Base-by-base conservation (phyloP, 2,329 filamentous ascomycete species). In the Emergomyces orientalis region DNA sequence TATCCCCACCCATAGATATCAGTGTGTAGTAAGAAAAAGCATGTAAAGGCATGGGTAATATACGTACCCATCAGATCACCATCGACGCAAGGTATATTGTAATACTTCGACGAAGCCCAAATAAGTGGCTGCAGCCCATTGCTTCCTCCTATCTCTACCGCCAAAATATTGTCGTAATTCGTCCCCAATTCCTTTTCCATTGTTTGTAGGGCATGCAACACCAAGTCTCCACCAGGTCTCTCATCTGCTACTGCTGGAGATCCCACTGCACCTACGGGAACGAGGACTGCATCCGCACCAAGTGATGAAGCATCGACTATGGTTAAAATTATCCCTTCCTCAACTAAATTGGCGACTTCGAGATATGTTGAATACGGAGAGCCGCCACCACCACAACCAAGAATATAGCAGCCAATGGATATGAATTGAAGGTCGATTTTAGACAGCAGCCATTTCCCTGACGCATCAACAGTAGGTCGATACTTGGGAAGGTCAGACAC, bases 51-150 rank as follows among this genome's bases (percentile, higher is more conserved):
- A 75, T 76, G 2, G 25, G n/a, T 43, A 57, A 82, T 78, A 3
- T 77, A 4, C 76, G 63, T 78, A 79, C 78, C 79, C 79, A 81
- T 81, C 71, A 78, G 74, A 65, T 81, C 79, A 8, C 75, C 78
- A 62, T 81, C 79, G 13, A 80, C 73, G 32, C 75, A 74, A 0
- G 78, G 77, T 30, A 71, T 65, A 59, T 70, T 66, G 60, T 68
- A 73, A 57, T 69, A 64, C 49, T 67, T 69, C 17, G 65, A 67
- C 9, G 66, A 70, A 77, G 1, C 82, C 8, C 85, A 73, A 3
- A 85, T 77, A 66, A 69, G 71, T 43, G 64, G 72, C 63, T 67
- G 66, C 45, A 74, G 65, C 2, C 79, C 78, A 64, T 80, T 80
- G 0, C 74, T 68, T 37, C 73, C 71, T 17, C 73, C 72, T 45